phyloP scores from a whole-genome alignment of 352 stramenopile genomes.

The Phytopythium boreale region DNA sequence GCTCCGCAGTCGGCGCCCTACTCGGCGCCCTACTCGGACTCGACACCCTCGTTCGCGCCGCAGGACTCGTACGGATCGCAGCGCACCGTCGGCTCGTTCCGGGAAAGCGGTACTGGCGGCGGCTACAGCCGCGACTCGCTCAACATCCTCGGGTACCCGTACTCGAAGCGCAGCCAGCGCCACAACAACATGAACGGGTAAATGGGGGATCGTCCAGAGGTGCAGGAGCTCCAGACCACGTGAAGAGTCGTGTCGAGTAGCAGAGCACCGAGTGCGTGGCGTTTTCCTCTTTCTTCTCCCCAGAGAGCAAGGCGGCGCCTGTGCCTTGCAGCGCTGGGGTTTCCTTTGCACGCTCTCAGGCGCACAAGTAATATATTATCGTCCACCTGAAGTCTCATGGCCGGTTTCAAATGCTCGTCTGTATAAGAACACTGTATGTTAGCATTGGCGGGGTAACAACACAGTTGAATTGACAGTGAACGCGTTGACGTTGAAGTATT shows the following conservation, averaged over 20 bases:
- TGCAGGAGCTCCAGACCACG: neutral
- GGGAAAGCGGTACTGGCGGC: conserved; percentile 32
- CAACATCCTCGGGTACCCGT: conserved; percentile 81
- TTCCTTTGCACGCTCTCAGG: neutral
- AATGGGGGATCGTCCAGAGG: neutral
- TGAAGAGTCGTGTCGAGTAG: no score
- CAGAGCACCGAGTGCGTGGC: neutral
- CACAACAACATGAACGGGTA: conserved; percentile 37
- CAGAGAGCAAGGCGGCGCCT: neutral
- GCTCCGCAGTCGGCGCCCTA: conserved; percentile 12
- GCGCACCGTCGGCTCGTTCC: conserved; percentile 34
- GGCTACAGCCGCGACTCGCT: conserved; percentile 77
- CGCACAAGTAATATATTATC: conserved; percentile 6
- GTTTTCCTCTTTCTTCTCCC: neutral
- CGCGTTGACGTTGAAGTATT: conserved; percentile 4
- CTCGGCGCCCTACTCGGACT: conserved; percentile 7
- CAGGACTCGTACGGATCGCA: conserved; percentile 21
- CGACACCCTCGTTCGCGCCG: conserved; percentile 4
- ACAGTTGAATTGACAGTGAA: neutral
- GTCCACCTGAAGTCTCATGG: neutral
- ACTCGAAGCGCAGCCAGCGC: conserved; percentile 71
- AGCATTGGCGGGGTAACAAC: no score
- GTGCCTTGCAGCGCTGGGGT: neutral
- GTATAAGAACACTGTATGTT: no score
- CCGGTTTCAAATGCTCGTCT: neutral